Conservation (phyloP, 108 stramenopile species). For the Epipyxis sp. region DNA sequence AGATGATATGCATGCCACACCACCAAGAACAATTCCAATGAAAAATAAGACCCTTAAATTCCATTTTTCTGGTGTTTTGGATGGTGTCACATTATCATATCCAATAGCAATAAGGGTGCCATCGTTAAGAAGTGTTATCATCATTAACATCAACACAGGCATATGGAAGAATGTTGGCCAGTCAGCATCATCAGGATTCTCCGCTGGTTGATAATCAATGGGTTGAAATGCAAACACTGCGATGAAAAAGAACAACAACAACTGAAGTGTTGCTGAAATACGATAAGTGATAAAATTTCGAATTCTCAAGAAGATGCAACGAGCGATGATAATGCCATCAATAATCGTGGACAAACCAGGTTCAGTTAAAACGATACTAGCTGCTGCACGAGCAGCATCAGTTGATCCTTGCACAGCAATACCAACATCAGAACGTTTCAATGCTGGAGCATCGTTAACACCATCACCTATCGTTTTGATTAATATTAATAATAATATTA, state of each 20-base stretch:
- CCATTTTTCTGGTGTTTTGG: conserved; percentile 19
- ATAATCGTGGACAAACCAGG: conserved; percentile 74
- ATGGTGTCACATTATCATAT: conserved; percentile 59
- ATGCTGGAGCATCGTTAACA: conserved; percentile 82
- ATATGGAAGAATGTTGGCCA: conserved; percentile 48
- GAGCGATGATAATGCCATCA: conserved; percentile 67
- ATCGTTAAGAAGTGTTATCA: conserved; percentile 82
- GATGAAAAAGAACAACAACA: conserved; percentile 59
- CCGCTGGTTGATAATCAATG: conserved; percentile 35
- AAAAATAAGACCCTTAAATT: conserved; percentile 35
- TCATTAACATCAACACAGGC: conserved; percentile 66
- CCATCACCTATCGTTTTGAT: too few relatives aligned
- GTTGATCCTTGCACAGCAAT: conserved; percentile 77
- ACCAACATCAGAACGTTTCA: conserved; percentile 71
- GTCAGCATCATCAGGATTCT: not conserved
- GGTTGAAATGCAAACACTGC: conserved; percentile 63
- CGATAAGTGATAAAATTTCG: conserved; percentile 26
- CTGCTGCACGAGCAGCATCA: conserved; percentile 82
- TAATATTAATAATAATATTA: too few relatives aligned
- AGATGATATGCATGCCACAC: conserved; percentile 41
- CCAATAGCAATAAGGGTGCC: conserved; percentile 74
- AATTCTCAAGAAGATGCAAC: conserved; percentile 69
- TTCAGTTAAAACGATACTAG: conserved; percentile 73
- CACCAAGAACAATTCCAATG: conserved; percentile 34
- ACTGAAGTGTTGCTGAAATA: conserved; percentile 70